A percentile compares a stretch with the other conserved stretches of the same genome.
These are phyloP conservation scores for Phragmites australis DNA, from an alignment of 176 grass and related monocot genomes.

Conservation along the genomic window DNA sequence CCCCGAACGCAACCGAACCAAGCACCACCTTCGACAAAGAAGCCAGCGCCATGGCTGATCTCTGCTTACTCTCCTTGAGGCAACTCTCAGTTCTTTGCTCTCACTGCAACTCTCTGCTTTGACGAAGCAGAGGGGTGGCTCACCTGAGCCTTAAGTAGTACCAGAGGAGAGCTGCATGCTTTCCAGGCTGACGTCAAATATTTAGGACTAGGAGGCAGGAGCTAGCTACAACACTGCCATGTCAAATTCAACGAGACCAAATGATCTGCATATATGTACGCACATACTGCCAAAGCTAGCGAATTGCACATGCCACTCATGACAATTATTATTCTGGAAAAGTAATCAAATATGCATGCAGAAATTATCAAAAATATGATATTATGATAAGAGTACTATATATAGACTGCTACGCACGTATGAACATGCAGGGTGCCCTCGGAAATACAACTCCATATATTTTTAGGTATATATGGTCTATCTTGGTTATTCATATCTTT, in stretches of 20 bases:
- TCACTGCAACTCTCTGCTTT: neutral
- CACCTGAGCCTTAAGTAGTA: slow-evolving; percentile 39
- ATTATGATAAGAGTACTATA: neutral
- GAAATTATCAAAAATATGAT: neutral
- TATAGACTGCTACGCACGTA: neutral
- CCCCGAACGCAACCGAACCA: slow-evolving; percentile 66
- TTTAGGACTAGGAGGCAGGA: neutral
- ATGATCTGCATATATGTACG: neutral
- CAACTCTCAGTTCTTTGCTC: neutral
- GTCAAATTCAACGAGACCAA: neutral
- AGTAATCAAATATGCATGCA: neutral
- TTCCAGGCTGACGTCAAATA: slow-evolving; percentile 28
- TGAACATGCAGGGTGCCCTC: no score
- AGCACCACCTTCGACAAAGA: slow-evolving; percentile 55
- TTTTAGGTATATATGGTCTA: no score
- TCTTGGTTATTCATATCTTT: no score
- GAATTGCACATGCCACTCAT: neutral
- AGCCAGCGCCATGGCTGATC: slow-evolving; percentile 56
- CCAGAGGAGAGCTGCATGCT: neutral
- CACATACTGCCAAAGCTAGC: neutral
- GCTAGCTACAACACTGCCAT: neutral
- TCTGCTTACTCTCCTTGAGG: neutral
- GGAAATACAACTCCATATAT: no score
- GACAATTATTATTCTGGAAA: no score
- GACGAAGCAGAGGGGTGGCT: slow-evolving; percentile 10